Conservation (phyloP, 371 early-diverging fungal genomes). For the Mortierella sp. region DNA sequence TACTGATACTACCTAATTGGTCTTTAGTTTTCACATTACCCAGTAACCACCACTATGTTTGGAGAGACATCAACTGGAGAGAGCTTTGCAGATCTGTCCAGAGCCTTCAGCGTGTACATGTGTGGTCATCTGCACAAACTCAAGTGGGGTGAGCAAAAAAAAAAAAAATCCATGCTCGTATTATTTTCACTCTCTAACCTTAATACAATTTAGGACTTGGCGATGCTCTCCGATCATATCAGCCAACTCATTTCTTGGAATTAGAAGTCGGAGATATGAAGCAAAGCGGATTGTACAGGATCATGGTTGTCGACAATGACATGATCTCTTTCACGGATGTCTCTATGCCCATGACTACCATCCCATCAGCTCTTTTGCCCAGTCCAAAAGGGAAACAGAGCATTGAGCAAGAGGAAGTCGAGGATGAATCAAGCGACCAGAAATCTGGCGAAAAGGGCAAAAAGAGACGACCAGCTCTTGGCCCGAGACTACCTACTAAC, state of each 20-base stretch:
- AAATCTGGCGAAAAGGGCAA: not conserved
- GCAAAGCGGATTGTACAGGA: constrained; percentile 82
- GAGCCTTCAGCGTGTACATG: constrained; percentile 77
- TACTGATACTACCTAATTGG: too few relatives aligned
- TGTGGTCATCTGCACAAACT: constrained; percentile 92
- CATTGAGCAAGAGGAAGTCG: constrained; percentile 1
- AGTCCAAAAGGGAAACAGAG: constrained; percentile 7
- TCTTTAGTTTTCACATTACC: constrained; percentile 83
- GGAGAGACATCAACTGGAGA: constrained; percentile 73
- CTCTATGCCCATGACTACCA: constrained; percentile 65
- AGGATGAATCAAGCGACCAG: constrained; percentile 4
- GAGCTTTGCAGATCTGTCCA: constrained; percentile 72
- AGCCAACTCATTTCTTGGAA: constrained; percentile 77
- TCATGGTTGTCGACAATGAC: constrained; percentile 91
- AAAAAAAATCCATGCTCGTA: not conserved
- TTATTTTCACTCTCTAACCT: not conserved
- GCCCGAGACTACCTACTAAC: constrained; percentile 58
- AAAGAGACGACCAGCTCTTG: constrained; percentile 30
- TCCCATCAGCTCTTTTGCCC: constrained; percentile 64
- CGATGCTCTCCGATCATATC: constrained; percentile 72
- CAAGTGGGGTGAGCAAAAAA: constrained; percentile 63
- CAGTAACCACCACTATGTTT: constrained; percentile 82
- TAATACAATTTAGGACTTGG: constrained; percentile 65
- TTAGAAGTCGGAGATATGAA: constrained; percentile 93
- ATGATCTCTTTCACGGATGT: constrained; percentile 86